phyloP scores from a whole-genome alignment of 176 grass and related monocot genomes.

The Panicum miliaceum region DNA sequence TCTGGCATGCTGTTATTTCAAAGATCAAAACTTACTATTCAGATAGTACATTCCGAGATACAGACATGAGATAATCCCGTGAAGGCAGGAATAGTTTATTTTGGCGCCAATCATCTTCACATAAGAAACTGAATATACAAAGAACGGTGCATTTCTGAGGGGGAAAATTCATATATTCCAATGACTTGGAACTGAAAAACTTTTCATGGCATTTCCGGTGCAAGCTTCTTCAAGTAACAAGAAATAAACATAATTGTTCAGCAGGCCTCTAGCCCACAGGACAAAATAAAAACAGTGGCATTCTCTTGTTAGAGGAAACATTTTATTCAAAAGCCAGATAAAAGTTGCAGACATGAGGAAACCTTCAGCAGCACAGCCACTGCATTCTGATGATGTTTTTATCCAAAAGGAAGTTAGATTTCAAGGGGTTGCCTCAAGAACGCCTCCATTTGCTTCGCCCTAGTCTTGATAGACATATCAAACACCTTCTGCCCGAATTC shows the following conservation, averaged over 20 bases:
- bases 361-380: slow-evolving; percentile 27
- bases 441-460: slow-evolving; percentile 92
- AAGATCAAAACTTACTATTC: background rate
- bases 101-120: background rate
- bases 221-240: slow-evolving; percentile 22
- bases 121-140: background rate
- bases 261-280: slow-evolving; percentile 37
- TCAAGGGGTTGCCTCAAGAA: slow-evolving; percentile 84
- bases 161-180: background rate
- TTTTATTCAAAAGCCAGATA: slow-evolving; percentile 63
- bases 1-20: background rate
- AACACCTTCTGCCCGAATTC: slow-evolving; percentile 82
- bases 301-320: slow-evolving; percentile 38
- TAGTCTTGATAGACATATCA: slow-evolving; percentile 93
- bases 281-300: slow-evolving; percentile 48
- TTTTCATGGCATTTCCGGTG: slow-evolving; percentile 31
- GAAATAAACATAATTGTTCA: slow-evolving; percentile 40
- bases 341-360: slow-evolving; percentile 49
- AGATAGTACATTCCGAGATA: no score
- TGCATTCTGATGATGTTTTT: slow-evolving; percentile 27
- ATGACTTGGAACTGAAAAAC: slow-evolving; percentile 19
- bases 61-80: background rate
- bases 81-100: background rate
- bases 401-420: slow-evolving; percentile 50
- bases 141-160: background rate